These are phyloP conservation scores for Pterothamnion heteromorphum DNA, from an alignment of 31 red algal genomes.

Conservation along the genomic window DNA sequence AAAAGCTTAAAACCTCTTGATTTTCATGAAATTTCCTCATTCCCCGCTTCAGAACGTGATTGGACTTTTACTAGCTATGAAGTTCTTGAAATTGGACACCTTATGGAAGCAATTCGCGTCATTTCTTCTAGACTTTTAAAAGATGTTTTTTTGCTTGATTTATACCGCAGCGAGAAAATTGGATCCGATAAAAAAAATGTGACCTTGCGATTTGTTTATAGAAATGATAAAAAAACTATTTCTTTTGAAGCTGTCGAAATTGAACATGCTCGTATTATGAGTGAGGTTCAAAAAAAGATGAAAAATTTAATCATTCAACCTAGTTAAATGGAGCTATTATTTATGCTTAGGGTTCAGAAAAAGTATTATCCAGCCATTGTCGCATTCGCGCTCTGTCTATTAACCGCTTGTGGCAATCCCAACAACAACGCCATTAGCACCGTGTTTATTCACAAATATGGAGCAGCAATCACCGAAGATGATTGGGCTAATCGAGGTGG, in stretches of 20 bases:
- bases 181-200: not conserved
- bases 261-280: too few relatives aligned
- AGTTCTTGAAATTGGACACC: not conserved
- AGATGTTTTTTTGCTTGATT: not conserved
- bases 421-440: too few relatives aligned
- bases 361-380: too few relatives aligned
- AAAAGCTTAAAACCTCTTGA: not conserved
- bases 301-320: too few relatives aligned
- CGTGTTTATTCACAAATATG: too few relatives aligned
- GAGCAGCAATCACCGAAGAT: too few relatives aligned
- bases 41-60: constrained; percentile 15
- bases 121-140: not conserved
- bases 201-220: not conserved
- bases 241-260: not conserved
- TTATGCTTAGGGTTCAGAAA: too few relatives aligned
- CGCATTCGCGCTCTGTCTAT: too few relatives aligned
- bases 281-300: too few relatives aligned
- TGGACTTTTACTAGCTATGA: not conserved
- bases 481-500: too few relatives aligned
- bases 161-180: constrained; percentile 17
- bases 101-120: not conserved
- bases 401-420: too few relatives aligned
- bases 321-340: too few relatives aligned
- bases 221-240: not conserved
- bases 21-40: not conserved